Percentiles rank a stretch among this genome's conserved stretches.
phyloP scores from a whole-genome alignment of 2,329 filamentous ascomycete genomes.

The Pyrenophora graminea region DNA sequence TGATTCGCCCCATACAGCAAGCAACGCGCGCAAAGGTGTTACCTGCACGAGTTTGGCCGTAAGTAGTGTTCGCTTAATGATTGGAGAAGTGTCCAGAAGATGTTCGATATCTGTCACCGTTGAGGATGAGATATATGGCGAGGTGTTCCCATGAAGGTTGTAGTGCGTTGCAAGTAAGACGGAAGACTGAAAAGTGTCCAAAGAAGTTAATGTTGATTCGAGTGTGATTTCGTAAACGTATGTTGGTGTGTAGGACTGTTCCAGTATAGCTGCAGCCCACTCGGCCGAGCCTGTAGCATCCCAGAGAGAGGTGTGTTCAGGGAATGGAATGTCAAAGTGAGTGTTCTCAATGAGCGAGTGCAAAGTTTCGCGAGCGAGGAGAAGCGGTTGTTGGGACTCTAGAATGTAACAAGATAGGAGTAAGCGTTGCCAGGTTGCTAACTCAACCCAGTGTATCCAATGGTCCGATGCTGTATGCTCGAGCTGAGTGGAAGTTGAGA shows the following conservation, averaged over 20 bases:
- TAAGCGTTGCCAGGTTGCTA: conserved; percentile 42
- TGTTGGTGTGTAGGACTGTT: conserved; percentile 21
- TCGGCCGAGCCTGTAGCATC: conserved; percentile 32
- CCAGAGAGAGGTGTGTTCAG: conserved; percentile 44
- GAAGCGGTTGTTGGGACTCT: conserved; percentile 45
- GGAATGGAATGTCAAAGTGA: conserved; percentile 46
- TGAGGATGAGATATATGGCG: conserved; percentile 18
- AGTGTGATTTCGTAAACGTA: conserved; percentile 34
- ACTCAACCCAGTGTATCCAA: conserved; percentile 43
- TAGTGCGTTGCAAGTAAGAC: conserved; percentile 44
- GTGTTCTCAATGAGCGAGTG: conserved; percentile 23
- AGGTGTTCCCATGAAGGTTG: conserved; percentile 26
- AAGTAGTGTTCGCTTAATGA: conserved; percentile 37
- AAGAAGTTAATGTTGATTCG: conserved; percentile 4
- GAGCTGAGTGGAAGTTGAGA: conserved; percentile 19
- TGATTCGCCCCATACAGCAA: conserved; percentile 51
- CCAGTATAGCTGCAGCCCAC: conserved; percentile 31
- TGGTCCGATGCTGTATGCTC: conserved; percentile 28
- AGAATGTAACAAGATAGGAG: conserved; percentile 50
- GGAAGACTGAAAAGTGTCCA: conserved; percentile 45
- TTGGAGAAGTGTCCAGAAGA: conserved; percentile 28
- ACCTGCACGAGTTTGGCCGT: conserved; percentile 46
- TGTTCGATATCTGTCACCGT: conserved; percentile 25
- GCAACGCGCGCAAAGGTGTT: conserved; percentile 48
- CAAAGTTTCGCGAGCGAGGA: conserved; percentile 33